Conservation (phyloP, 108 stramenopile genomes). For the Nitzschia palea region DNA sequence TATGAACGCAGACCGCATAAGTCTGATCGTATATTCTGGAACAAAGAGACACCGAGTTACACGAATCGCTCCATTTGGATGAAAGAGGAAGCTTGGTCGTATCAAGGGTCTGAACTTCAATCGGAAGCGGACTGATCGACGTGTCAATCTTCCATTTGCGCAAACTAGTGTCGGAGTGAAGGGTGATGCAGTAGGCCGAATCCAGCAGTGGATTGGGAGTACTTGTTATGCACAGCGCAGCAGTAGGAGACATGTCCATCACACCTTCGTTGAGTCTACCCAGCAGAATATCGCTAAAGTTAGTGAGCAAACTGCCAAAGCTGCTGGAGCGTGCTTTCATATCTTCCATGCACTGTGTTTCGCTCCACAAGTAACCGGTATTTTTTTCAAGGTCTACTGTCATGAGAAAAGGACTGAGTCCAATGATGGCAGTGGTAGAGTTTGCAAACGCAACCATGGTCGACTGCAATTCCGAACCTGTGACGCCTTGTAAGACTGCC, state of each 20-base stretch:
- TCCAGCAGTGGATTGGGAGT: slow-evolving; percentile 11
- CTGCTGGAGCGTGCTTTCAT: slow-evolving; percentile 20
- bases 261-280: slow-evolving; percentile 27
- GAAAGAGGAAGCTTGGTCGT: slow-evolving; percentile 12
- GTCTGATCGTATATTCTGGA: slow-evolving; percentile 25
- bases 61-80: slow-evolving; percentile 28
- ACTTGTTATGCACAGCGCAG: slow-evolving; percentile 38
- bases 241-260: slow-evolving; percentile 43
- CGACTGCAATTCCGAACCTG: slow-evolving; percentile 29
- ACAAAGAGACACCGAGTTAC: slow-evolving; percentile 26
- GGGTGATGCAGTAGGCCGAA: slow-evolving; percentile 19
- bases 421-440: slow-evolving; percentile 23
- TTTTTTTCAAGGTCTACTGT: slow-evolving; percentile 27
- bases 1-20: slow-evolving; percentile 32
- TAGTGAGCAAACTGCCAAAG: slow-evolving; percentile 22
- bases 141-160: slow-evolving; percentile 39
- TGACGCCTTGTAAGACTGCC: slow-evolving; percentile 13
- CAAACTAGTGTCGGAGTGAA: slow-evolving; percentile 46
- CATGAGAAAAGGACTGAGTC: slow-evolving; percentile 36
- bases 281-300: slow-evolving; percentile 21
- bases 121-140: slow-evolving; percentile 6
- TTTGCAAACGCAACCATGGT: slow-evolving; percentile 42
- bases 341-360: slow-evolving; percentile 35
- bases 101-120: slow-evolving; percentile 20
- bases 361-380: slow-evolving; percentile 31